Base-by-base conservation (phyloP, 2,329 filamentous ascomycete species). In the Alternaria postmessia region DNA sequence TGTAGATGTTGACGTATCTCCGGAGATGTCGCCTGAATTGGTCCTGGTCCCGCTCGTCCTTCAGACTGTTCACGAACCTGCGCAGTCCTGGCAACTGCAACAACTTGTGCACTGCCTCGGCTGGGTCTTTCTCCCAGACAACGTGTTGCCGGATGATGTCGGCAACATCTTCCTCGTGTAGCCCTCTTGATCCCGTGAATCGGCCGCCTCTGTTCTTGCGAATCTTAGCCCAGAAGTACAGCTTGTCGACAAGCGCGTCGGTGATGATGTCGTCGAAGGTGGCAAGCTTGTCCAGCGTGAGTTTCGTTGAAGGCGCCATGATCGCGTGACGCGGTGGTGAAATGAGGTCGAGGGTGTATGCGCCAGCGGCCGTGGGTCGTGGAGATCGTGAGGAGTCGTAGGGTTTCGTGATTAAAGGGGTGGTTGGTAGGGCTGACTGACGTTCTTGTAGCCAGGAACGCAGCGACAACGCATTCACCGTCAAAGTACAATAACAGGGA, bases 201-300 rank as follows among this genome's bases (percentile, higher is more conserved):
- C 92, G 92, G 54, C 88, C 88, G 57, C 88, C 89, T 62, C 91
- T 89, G 73, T 98, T 97, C 81, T 99, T 99, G 66, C 94, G 94
- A 60, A 97, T 97, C 4, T 88, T 91, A 6, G 94, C 94, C 94
- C 95, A 98, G 83, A 95, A 99, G 80, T 92, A 97, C 9, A 93
- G 90, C 82, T 94, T 93, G 80, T 99, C 95, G 62, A 99, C 89
- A 54, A 99, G 88, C 68, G 92, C 91, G 85, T 99, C 95, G 7
- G 95, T 99, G 64, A 96, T 84, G 66, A 98, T 89, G 80, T 99
- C 95, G 81, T 99, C 95, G 82, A 98, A 98, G 51, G 91, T 90
- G 32, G 93, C 91, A 72, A 99, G 83, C 83, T 96, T 94, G 62
- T 90, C 89, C 70, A 98, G 84, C 7, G 93, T 97, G 71, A 99